Conservation (phyloP, 2,329 filamentous ascomycete species). For the Ophiostoma tasmaniense region DNA sequence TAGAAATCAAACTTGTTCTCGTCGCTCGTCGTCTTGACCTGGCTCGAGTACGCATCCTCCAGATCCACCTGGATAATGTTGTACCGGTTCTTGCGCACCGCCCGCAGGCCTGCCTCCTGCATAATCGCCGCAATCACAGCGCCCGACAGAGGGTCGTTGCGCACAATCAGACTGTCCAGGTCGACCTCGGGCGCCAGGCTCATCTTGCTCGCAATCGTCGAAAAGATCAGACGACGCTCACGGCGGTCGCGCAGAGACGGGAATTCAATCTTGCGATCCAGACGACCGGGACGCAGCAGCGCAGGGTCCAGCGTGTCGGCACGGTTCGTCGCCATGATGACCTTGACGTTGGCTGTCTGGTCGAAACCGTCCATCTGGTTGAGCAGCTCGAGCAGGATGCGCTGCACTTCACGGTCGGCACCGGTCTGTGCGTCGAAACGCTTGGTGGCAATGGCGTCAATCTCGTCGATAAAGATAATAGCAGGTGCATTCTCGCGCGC, state of each 20-base stretch:
- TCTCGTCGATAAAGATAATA: slow-evolving; percentile 99
- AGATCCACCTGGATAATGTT: slow-evolving; percentile 97
- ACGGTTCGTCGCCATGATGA: slow-evolving; percentile 99
- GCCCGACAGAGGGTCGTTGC: slow-evolving; percentile 90
- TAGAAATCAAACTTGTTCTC: slow-evolving; percentile 86
- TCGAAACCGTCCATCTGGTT: slow-evolving; percentile 99
- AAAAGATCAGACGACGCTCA: slow-evolving; percentile 93
- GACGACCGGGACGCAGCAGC: slow-evolving; percentile 82
- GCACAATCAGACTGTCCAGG: slow-evolving; percentile 88
- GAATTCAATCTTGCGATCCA: slow-evolving; percentile 98
- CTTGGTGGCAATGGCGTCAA: slow-evolving; percentile 97
- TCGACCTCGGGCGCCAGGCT: slow-evolving; percentile 94
- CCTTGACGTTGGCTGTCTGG: slow-evolving; percentile 97
- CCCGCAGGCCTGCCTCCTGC: slow-evolving; percentile 93
- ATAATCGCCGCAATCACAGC: slow-evolving; percentile 98
- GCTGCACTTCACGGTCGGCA: slow-evolving; percentile 95
- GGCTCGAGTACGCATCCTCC: slow-evolving; percentile 92
- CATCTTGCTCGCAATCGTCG: slow-evolving; percentile 96
- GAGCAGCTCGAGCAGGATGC: slow-evolving; percentile 91
- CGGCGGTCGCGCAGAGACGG: slow-evolving; percentile 88
- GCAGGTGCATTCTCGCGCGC: slow-evolving; percentile 94
- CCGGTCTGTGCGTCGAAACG: slow-evolving; percentile 98
- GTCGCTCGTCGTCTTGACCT: slow-evolving; percentile 71
- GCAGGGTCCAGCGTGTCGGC: slow-evolving; percentile 95
- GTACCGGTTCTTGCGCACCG: slow-evolving; percentile 95